Base-by-base conservation (phyloP, 2,329 filamentous ascomycete genomes). In the Ciborinia camelliae region DNA sequence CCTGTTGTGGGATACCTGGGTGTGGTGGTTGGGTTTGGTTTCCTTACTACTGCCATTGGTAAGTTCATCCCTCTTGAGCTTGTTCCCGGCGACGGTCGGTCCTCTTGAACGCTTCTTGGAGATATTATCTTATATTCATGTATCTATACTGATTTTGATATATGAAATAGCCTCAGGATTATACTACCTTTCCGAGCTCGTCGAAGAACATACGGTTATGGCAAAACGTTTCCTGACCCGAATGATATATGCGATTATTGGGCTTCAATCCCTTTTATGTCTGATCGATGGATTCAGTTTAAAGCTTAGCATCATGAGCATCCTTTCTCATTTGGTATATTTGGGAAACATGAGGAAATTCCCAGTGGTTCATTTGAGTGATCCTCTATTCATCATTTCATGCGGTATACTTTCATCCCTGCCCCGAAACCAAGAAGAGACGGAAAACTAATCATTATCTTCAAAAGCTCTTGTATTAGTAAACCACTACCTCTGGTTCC, bases 401-500 rank as follows among this genome's bases (percentile, higher is more conserved):
- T 97, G 93, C 73, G 80, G 90, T 92, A 84, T 58, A 86, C 62
- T n/a, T 3, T 53, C 18, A 53, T 18, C 39, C 12, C n/a, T 18
- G 20, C 28, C 30, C 3, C 20, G 58, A 20, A 8, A 7, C 32
- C 26, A n/a, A 37, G 20, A 10, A 1, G 0, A 47, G 12, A 26
- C 20, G 8, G 55, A 32, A 52, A 37, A 23, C n/a, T 37, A 43
- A 26, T 23, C 7, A n/a, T n/a, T 20, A 51, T 41, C 71, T n/a
- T n/a, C 75, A 64, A 76, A 65, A 92, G 87, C 86, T 3, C 84
- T 98, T 41, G 95, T 99, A 14, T 81, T 97, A 2, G 72, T 90
- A 43, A 97, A 99, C 77, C 95, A 99, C 77, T 97, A 92, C 78
- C 81, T 96, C 59, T 99, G 95, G 94, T 98, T 99, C 82, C 86